Percentiles rank a stretch among this genome's conserved stretches.
phyloP scores from a whole-genome alignment of 192 early-diverging fungal genomes.

The Rhizophagus clarus region DNA sequence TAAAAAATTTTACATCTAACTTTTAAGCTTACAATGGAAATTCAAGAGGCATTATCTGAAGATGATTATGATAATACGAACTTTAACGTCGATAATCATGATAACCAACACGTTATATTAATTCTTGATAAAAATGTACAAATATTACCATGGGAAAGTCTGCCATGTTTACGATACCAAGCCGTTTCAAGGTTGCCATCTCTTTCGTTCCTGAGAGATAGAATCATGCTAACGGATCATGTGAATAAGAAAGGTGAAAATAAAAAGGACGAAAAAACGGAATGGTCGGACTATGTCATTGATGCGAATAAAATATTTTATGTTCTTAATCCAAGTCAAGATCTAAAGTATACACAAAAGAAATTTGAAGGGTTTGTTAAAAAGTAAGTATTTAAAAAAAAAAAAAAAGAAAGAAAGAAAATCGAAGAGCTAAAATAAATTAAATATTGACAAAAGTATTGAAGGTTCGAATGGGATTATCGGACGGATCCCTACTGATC shows the following conservation, averaged over 20 bases:
- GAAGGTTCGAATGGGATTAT: constrained; percentile 72
- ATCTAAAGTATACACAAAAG: constrained; percentile 80
- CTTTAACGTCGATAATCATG: constrained; percentile 29
- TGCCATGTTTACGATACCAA: constrained; percentile 68
- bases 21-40: constrained; percentile 32
- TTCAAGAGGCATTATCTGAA: constrained; percentile 32
- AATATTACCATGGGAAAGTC: constrained; percentile 86
- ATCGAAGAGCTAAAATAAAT: neutral
- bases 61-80: constrained; percentile 32
- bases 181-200: constrained; percentile 84
- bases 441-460: constrained; percentile 9
- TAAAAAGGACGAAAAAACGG: neutral
- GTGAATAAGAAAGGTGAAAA: neutral
- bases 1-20: constrained; percentile 28
- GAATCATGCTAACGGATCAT: constrained; percentile 51
- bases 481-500: constrained; percentile 65
- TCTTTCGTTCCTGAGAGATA: constrained; percentile 68
- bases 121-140: constrained; percentile 86
- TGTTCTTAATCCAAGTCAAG: constrained; percentile 89
- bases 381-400: constrained; percentile 31
- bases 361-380: constrained; percentile 66
- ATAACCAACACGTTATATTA: constrained; percentile 71
- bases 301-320: constrained; percentile 65
- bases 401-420: constrained; percentile 3
- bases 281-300: constrained; percentile 48